These are phyloP conservation scores for Madurella fahalii DNA, from an alignment of 2,329 filamentous ascomycete species.

Conservation along the genomic window DNA sequence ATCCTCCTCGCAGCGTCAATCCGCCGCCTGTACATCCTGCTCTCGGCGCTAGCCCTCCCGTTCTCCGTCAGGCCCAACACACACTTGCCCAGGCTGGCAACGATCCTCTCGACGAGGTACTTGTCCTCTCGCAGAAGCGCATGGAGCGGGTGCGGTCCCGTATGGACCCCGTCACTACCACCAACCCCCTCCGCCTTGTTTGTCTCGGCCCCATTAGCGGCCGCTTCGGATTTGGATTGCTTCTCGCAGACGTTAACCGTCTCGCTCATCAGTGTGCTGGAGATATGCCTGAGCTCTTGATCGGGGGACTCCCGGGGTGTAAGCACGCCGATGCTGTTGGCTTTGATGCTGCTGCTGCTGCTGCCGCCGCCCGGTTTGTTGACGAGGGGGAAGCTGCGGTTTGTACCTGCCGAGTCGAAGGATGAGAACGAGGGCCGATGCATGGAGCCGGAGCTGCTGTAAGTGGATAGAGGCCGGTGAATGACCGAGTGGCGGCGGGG, in stretches of 20 bases:
- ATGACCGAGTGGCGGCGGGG: conserved; percentile 32
- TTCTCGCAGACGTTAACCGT: conserved; percentile 41
- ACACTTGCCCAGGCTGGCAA: conserved; percentile 57
- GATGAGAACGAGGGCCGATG: conserved; percentile 57
- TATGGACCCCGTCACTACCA: not conserved
- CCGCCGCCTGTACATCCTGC: conserved; percentile 62
- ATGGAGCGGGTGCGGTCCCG: conserved; percentile 39
- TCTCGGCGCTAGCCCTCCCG: conserved; percentile 52
- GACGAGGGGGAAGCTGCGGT: conserved; percentile 59
- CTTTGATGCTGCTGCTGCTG: conserved; percentile 32
- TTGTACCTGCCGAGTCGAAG: conserved; percentile 55
- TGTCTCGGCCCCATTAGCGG: not conserved
- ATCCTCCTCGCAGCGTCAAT: conserved; percentile 71
- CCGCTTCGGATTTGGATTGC: conserved; percentile 16
- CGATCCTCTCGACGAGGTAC: conserved; percentile 55
- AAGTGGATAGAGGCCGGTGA: conserved; percentile 42
- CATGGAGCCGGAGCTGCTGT: conserved; percentile 32
- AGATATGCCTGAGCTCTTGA: conserved; percentile 44
- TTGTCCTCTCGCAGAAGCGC: conserved; percentile 54
- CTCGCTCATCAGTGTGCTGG: conserved; percentile 47
- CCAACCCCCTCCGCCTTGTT: not conserved
- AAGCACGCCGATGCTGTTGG: conserved; percentile 40
- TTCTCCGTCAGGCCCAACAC: conserved; percentile 55
- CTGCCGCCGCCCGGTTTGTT: conserved; percentile 37
- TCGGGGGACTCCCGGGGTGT: conserved; percentile 50